phyloP scores from a whole-genome alignment of 1,284 basidiomycete species.

The Fomitopsis palustris region DNA sequence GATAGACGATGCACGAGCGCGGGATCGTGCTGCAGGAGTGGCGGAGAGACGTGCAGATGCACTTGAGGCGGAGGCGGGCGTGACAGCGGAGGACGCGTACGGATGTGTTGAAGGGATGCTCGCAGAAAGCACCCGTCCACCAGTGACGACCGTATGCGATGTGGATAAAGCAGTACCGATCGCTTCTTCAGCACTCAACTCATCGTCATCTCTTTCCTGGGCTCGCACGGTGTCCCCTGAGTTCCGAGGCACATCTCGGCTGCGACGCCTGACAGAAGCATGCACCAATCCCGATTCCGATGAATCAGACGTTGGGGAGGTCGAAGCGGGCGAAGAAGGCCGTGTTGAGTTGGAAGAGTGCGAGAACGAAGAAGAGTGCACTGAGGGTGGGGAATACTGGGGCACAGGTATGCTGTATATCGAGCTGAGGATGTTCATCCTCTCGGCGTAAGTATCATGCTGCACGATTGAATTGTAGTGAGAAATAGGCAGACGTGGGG shows the following conservation, averaged over 20 bases:
- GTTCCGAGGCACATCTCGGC: conserved; percentile 30
- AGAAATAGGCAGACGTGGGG: conserved; percentile 2
- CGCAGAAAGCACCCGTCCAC: background rate
- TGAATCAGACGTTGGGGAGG: conserved; percentile 51
- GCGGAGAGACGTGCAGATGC: conserved; percentile 14
- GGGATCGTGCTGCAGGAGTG: conserved; percentile 26
- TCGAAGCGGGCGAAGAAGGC: conserved; percentile 45
- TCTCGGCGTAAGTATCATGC: conserved; percentile 87
- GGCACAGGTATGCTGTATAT: conserved; percentile 80
- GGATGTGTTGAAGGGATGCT: conserved; percentile 18
- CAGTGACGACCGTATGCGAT: conserved; percentile 29
- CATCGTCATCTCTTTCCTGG: conserved; percentile 21
- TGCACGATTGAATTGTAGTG: conserved; percentile 25
- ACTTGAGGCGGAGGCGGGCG: conserved; percentile 13
- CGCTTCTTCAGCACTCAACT: conserved; percentile 39
- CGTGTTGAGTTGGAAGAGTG: conserved; percentile 50
- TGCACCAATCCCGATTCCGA: conserved; percentile 41
- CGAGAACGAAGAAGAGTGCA: conserved; percentile 44
- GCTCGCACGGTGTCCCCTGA: conserved; percentile 26
- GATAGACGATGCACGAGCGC: conserved; percentile 52
- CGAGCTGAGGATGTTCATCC: conserved; percentile 83
- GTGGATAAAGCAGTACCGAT: conserved; percentile 45
- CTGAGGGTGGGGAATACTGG: conserved; percentile 55
- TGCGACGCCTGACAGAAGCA: conserved; percentile 25
- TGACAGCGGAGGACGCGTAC: conserved; percentile 23